These are phyloP conservation scores for Scleroderma bovista DNA, from an alignment of 768 basidiomycete genomes.

Conservation along the genomic window DNA sequence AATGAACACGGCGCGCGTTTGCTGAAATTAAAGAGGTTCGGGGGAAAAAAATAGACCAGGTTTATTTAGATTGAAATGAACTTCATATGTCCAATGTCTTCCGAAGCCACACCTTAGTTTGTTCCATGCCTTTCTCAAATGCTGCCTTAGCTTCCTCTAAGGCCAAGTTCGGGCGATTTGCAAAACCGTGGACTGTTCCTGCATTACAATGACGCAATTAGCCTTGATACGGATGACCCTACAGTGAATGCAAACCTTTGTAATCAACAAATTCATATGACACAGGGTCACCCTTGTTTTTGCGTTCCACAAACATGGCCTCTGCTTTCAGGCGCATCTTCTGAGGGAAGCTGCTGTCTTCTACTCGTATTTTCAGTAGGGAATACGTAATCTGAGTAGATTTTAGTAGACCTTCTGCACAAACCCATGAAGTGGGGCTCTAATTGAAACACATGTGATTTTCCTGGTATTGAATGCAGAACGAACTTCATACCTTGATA, in stretches of 20 bases:
- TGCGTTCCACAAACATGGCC: constrained; percentile 25
- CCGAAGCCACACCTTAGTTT: constrained; percentile 37
- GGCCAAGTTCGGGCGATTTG: constrained; percentile 39
- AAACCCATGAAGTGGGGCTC: constrained; percentile 30
- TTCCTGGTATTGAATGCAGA: neutral
- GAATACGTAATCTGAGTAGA: neutral
- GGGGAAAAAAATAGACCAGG: no score
- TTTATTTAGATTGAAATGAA: neutral
- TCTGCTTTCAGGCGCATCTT: constrained; percentile 23
- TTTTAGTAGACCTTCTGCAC: constrained; percentile 30
- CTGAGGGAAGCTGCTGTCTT: constrained; percentile 28
- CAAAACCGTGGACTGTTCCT: constrained; percentile 48
- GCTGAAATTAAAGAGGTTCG: neutral
- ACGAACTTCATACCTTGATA: constrained; percentile 18
- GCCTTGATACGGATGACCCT: neutral
- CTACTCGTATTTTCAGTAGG: constrained; percentile 14
- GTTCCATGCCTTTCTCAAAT: constrained; percentile 40
- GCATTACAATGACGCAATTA: constrained; percentile 1
- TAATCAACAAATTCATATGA: constrained; percentile 35
- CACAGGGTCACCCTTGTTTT: constrained; percentile 21
- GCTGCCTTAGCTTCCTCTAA: constrained; percentile 39
- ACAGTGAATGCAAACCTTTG: constrained; percentile 19
- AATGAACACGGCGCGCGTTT: no score
- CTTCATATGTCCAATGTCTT: constrained; percentile 25
- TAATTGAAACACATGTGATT: constrained; percentile 1